Evolutionary conservation across 345 rosid genomes (phyloP).

Genomic region (Carallia pectinifolia): DNA sequence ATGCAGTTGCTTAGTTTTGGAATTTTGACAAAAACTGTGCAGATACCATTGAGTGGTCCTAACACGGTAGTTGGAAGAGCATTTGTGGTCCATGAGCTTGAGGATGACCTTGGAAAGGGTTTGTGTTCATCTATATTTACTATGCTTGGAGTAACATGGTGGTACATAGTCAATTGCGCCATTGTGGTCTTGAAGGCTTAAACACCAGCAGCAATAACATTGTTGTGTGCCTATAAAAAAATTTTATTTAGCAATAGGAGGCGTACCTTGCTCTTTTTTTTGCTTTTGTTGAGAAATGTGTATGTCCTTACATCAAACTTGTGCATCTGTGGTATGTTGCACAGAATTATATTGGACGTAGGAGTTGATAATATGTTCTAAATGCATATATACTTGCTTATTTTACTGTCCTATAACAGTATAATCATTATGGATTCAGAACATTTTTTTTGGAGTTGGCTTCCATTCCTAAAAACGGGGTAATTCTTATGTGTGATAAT

Average conservation of each 20-base stretch:
- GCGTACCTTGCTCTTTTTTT: conserved; percentile 1
- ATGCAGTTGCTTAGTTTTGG: conserved; percentile 11
- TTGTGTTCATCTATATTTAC: conserved; percentile 3
- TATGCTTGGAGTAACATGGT: neutral
- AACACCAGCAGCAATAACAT: neutral
- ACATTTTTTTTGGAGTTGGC: no score
- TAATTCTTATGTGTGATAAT: neutral
- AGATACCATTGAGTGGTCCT: conserved; percentile 85
- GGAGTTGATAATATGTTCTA: neutral
- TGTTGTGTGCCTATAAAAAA: neutral
- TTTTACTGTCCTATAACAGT: neutral
- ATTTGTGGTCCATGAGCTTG: conserved; percentile 91
- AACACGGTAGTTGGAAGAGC: conserved; percentile 87
- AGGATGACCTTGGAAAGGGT: conserved; percentile 98
- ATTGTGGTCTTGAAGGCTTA: neutral
- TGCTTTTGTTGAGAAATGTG: neutral
- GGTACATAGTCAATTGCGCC: neutral
- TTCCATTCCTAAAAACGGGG: no score
- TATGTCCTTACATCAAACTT: neutral
- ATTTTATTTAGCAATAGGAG: neutral
- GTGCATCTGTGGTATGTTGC: neutral
- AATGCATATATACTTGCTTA: neutral
- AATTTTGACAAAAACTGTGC: conserved; percentile 18
- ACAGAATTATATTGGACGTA: neutral
- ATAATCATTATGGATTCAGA: neutral